A percentile compares a stretch with the other conserved stretches of the same genome.
Evolutionary conservation across 2,329 filamentous ascomycete genomes (phyloP).

Genomic region (Bertia moriformis): DNA sequence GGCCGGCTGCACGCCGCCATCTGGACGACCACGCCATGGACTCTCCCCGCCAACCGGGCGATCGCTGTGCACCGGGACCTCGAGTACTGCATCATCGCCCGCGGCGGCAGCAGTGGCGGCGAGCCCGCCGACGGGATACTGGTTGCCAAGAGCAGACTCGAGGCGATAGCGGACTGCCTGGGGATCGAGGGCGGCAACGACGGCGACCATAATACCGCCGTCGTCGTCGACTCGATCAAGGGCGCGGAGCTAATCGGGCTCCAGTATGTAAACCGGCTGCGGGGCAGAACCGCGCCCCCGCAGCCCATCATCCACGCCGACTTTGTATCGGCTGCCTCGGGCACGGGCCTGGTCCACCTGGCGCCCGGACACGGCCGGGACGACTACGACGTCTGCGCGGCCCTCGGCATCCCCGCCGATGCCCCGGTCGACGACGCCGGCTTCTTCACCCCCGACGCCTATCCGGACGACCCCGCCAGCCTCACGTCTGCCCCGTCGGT

Average conservation of each 20-base stretch:
- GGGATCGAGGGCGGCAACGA: conserved; percentile 29
- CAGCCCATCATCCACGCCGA: conserved; percentile 70
- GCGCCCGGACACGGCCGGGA: conserved; percentile 95
- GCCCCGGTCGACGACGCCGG: conserved; percentile 80
- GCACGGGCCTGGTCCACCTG: conserved; percentile 84
- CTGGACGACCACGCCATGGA: conserved; percentile 98
- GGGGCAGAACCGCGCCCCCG: conserved; percentile 33
- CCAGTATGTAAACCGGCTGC: conserved; percentile 60
- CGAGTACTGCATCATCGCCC: conserved; percentile 54
- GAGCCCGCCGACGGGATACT: conserved; percentile 50
- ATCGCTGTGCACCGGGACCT: conserved; percentile 69
- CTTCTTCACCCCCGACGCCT: conserved; percentile 65
- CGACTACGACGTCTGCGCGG: conserved; percentile 71
- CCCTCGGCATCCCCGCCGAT: conserved; percentile 56
- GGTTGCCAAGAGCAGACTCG: conserved; percentile 52
- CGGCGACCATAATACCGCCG: conserved; percentile 2
- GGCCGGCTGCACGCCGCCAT: conserved; percentile 64
- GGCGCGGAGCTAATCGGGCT: conserved; percentile 53
- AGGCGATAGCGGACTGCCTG: conserved; percentile 33
- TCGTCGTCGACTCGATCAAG: conserved; percentile 39
- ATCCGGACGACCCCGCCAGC: conserved; percentile 50
- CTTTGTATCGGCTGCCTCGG: conserved; percentile 81
- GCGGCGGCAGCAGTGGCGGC: no score
- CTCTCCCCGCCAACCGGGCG: conserved; percentile 78
- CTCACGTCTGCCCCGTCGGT: conserved; percentile 59